Conservation (phyloP, 345 rosid species). For the Arabidopsis suecica region DNA sequence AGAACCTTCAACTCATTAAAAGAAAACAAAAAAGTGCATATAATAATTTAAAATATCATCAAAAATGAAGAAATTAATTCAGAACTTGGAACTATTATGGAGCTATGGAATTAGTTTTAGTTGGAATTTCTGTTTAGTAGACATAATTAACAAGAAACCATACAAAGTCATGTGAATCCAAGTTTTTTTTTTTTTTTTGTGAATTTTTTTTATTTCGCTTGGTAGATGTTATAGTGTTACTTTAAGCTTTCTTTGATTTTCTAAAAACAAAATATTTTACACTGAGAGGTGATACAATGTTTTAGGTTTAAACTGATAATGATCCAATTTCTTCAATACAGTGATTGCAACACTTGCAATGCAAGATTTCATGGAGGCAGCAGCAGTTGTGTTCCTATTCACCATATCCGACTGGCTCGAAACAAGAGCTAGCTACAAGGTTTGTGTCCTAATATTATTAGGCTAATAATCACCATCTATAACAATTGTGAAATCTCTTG, state of each 20-base stretch:
- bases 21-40: slow-evolving; percentile 16
- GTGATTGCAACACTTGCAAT: slow-evolving; percentile 81
- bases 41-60: slow-evolving; percentile 16
- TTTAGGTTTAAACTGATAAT: neutral
- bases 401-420: slow-evolving; percentile 90
- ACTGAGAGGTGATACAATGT: neutral
- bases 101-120: neutral
- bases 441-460: slow-evolving; percentile 17
- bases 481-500: neutral
- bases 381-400: slow-evolving; percentile 82
- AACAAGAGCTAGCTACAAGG: slow-evolving; percentile 93
- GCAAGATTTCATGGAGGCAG: slow-evolving; percentile 83
- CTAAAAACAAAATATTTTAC: neutral
- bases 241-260: neutral
- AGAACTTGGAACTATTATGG: slow-evolving; percentile 9
- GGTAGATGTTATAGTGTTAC: neutral
- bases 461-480: neutral
- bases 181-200: too few relatives aligned
- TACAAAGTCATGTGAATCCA: neutral
- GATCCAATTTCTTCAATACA: slow-evolving; percentile 41
- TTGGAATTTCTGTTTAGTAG: neutral
- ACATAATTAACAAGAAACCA: neutral
- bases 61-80: neutral
- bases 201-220: neutral
- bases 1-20: slow-evolving; percentile 8